Base-by-base conservation (phyloP, 768 basidiomycete genomes). In the Leccinum subtestaceum region DNA sequence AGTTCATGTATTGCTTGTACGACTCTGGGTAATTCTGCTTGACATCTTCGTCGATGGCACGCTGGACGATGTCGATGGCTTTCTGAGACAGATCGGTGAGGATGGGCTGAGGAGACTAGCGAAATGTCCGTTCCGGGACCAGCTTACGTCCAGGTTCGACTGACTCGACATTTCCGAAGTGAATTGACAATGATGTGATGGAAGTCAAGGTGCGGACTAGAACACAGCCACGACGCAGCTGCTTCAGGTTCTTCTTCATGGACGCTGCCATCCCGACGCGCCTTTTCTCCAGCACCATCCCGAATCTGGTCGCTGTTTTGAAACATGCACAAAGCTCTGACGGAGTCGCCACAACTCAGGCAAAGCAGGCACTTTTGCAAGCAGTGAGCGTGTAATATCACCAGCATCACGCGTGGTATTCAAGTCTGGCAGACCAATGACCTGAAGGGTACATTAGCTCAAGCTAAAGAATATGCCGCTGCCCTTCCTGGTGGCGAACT, bases 11-110 rank as follows among this genome's bases (percentile, higher is more conserved):
- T 63, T 87, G 84, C 77, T 91, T 95, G 84, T 93, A 96, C 19
- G 95, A 95, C 67, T 95, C 94, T 6, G 84, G 78, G 77, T 98
- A 99, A 75, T 97, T 93, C 74, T 90, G 88, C 73, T 94, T 94
- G 61, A 82, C 81, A 76, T 99, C 97, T 62, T 92, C 89, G 58
- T 95, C 94, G 67, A 96, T 95, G 58, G 95, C 95, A 63, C 85
- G 84, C 76, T 95, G 91, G 25, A 97, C 93, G 58, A 97, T 85
- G 67, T 93, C 91, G 70, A 97, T 92, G 32, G 94, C 94, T 74
- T 83, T 82, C 87, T 89, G 58, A 45, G 43, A 54, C 46, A 47
- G 46, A 65, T 62, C 52, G 19, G 52, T 73, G 56, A 71, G 70
- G 70, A 50, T 48, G 52, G 31, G 19, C 19, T 45, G 43, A 45